Evolutionary conservation across 768 basidiomycete species (phyloP), one percentile per base, ranked within the genome.

Genomic region (Pleurotus giganteus): DNA sequence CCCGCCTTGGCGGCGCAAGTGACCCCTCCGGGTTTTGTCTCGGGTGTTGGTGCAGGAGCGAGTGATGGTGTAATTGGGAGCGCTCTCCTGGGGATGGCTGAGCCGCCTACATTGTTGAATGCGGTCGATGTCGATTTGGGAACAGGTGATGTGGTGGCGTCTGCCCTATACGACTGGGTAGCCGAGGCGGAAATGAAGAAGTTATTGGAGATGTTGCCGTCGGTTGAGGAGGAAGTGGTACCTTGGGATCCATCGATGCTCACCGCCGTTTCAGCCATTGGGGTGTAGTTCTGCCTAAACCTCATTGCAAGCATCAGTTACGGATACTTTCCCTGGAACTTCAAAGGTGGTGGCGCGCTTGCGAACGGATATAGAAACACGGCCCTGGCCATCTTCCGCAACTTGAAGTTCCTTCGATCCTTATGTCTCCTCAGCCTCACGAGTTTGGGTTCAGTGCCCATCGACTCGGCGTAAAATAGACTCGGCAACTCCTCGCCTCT

Each of bases 101-200:
- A 56, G 62, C 32, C 50, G 41, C 27, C 15, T 52, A 58, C 60
- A 61, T 58, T 56, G 61, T 54, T 58, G 60, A 53, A 58, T 51
- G 53, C 60, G 62, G 47, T 52, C 15, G 23, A 49, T n/a, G 28
- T 62, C 52, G 54, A 52, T 57, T 39, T 62, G 39, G 66, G 59
- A 53, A 63, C 60, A 62, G 60, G 63, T 68, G 61, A 65, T 54
- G 59, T 54, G 56, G 60, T 54, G 56, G 61, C 61, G 36, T 60
- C 62, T 28, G 60, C 57, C 19, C 66, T 51, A 15, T 51, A 51
- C 49, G 71, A 69, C 56, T 73, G 73, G 72, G 62, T 65, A 53
- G 67, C 71, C 55, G 81, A 82, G 64, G 74, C 72, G 60, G 84
- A 84, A 67, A 82, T 86, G 74, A 80, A 84, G 72, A 80, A 73